Percentiles rank a stretch among this genome's conserved stretches.
These are phyloP conservation scores for Lodderomyces metapsilosis DNA, from an alignment of 1,139 yeast genomes.

Conservation along the genomic window DNA sequence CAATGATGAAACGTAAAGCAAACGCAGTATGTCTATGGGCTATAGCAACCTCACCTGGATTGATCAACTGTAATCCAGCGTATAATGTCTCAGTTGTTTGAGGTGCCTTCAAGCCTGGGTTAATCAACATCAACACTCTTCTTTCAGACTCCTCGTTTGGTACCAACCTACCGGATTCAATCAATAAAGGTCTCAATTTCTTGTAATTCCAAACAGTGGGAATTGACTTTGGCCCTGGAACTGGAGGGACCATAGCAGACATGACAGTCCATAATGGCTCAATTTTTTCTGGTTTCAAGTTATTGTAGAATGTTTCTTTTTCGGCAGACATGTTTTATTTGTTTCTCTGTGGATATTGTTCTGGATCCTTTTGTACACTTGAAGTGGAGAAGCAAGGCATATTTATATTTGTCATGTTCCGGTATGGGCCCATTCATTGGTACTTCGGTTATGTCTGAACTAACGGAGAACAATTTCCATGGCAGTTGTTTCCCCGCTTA, in stretches of 20 bases:
- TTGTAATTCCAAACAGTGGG: constrained; percentile 1
- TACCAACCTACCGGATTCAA: background rate
- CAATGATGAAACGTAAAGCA: background rate
- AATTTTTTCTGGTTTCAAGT: background rate
- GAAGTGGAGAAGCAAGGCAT: no score
- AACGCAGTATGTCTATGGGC: constrained; percentile 1
- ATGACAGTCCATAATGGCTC: constrained; percentile 1
- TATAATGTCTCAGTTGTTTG: background rate
- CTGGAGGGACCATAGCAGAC: constrained; percentile 2
- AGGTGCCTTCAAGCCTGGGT: background rate
- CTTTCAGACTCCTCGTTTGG: background rate
- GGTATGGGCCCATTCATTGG: no score
- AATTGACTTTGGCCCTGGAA: background rate
- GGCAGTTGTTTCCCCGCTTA: no score
- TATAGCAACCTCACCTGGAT: background rate
- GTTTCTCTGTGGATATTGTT: no score
- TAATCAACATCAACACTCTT: constrained; percentile 1
- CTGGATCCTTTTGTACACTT: no score
- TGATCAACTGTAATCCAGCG: background rate
- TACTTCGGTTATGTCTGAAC: no score
- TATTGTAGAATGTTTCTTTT: background rate
- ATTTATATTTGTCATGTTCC: no score
- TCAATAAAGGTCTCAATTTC: background rate
- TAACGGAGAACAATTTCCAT: no score
- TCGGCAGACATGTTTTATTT: no score